Evolutionary conservation across 495 filamentous ascomycete species (phyloP), one percentile per base, ranked within the genome.

Genomic region (Annulohypoxylon stygium): DNA sequence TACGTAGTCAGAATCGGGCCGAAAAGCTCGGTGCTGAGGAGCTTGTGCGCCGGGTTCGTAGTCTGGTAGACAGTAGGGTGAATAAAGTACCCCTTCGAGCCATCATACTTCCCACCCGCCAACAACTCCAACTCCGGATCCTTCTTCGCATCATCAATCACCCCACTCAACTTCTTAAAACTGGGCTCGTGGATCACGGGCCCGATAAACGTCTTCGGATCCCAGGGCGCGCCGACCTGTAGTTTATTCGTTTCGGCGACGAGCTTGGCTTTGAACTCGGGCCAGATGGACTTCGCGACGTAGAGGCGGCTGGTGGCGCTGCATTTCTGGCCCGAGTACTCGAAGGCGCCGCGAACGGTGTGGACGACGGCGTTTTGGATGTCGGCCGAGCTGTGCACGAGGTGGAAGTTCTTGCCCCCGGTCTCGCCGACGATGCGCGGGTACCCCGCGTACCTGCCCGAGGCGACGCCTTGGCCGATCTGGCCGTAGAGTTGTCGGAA

Each of bases 271-370:
- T 88, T 83, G 82, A 95, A 93, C 58, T 88, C 81, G 9, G 90
- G 87, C 81, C 91, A 91, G 48, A 93, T 79, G 0, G 91, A 93
- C 69, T 86, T 81, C 0, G 93, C 89, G 7, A 97, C 85, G 76
- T 96, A 97, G 14, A 89, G 69, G 14, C 93, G 88, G 54, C 92
- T 95, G 1, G 91, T 92, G 50, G 93, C 93, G 74, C 90, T 92
- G 83, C 93, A 97, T 80, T 97, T 97, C 80, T 97, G 93, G 23
- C 93, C 93, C 78, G 94, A 92, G 78, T 93, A 97, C 81, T 97
- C 93, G 76, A 97, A 97, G 7, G 93, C 91, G 45, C 93, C 93
- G 45, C 93, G 91, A 33, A 97, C 88, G 9, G 93, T 97, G 71
- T 96, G 90, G 50, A 91, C 83, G 9, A 89, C 92, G 30, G 93